These are phyloP conservation scores for Zasmidium angulare DNA, from an alignment of 2,329 filamentous ascomycete species.

Conservation along the genomic window DNA sequence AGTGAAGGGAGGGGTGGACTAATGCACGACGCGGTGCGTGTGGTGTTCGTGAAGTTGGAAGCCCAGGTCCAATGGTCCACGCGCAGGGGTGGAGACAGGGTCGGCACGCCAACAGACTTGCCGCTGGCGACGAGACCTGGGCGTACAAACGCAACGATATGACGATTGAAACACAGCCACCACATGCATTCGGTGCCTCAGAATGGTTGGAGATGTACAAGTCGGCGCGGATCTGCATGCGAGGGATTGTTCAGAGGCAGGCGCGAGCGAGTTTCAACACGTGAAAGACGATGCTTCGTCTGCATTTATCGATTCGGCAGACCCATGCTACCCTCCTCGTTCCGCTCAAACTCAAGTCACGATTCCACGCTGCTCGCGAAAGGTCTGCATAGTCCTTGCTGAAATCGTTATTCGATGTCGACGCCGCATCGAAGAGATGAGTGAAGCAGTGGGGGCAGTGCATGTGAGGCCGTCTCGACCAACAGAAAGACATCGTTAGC, in stretches of 20 bases:
- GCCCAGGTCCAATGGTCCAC: constrained; percentile 11
- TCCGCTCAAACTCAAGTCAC: no score
- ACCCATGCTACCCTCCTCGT: no score
- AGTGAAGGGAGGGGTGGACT: constrained; percentile 8
- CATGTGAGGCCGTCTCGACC: no score
- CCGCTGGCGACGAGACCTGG: constrained; percentile 2
- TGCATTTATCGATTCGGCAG: neutral
- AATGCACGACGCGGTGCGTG: constrained; percentile 16
- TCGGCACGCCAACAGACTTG: constrained; percentile 3
- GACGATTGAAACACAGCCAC: constrained; percentile 8
- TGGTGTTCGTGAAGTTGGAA: constrained; percentile 17
- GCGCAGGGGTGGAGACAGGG: neutral
- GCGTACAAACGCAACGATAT: constrained; percentile 4
- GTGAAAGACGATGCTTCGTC: neutral
- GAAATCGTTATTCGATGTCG: no score
- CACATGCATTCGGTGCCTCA: constrained; percentile 5
- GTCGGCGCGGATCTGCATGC: neutral
- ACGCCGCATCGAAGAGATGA: no score
- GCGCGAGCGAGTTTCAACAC: constrained; percentile 1
- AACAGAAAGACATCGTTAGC: no score
- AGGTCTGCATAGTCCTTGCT: no score
- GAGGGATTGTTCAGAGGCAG: constrained; percentile 2
- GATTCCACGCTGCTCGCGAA: no score
- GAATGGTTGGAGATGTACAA: constrained; percentile 6
- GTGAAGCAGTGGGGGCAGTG: no score